Conservation (phyloP, 179 eudicot genomes). For the Spergularia azorica region DNA sequence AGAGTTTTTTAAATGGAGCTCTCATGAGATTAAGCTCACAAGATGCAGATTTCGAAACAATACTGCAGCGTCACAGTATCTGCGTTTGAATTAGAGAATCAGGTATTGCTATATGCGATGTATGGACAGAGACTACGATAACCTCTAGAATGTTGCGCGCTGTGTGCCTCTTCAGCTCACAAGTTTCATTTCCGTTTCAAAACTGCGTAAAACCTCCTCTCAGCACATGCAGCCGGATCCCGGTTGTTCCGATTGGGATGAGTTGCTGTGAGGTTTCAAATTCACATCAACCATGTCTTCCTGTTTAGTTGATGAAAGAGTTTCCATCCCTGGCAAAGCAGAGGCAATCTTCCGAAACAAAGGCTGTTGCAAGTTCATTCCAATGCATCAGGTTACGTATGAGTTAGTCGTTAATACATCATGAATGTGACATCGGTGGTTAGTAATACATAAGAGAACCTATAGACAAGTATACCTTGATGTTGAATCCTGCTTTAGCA, state of each 20-base stretch:
- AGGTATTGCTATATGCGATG: background rate
- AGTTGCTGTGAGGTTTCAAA: conserved; percentile 52
- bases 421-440: background rate
- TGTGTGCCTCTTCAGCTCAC: background rate
- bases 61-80: conserved; percentile 21
- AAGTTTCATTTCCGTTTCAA: conserved; percentile 3
- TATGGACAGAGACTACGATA: background rate
- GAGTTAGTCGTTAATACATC: no score
- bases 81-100: conserved; percentile 22
- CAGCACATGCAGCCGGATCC: conserved; percentile 81
- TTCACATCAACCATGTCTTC: conserved; percentile 96
- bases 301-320: conserved; percentile 69
- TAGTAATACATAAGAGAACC: background rate
- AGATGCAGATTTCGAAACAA: background rate
- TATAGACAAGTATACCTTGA: conserved; percentile 52
- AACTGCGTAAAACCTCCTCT: background rate
- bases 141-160: background rate
- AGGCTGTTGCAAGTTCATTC: conserved; percentile 46
- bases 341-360: conserved; percentile 85
- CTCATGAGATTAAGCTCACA: background rate
- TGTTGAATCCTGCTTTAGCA: conserved; percentile 92
- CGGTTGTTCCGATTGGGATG: conserved; percentile 64
- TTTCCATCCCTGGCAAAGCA: conserved; percentile 87
- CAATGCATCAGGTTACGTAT: background rate
- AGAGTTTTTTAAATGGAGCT: conserved; percentile 1